Base-by-base conservation (phyloP, 1,139 yeast species). In the Yamadazyma dushanensis region DNA sequence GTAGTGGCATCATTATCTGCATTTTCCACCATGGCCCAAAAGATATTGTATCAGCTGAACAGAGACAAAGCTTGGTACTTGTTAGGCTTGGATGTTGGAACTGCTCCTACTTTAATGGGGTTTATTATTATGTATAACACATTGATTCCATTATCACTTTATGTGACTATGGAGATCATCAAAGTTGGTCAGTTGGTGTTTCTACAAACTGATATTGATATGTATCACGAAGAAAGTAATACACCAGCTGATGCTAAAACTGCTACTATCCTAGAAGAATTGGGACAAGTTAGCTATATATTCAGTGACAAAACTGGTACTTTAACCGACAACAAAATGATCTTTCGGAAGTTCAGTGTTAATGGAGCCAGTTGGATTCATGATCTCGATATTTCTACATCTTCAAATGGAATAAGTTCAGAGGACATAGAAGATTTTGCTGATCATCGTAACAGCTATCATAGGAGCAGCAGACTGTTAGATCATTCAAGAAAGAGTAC, bases 241-340 rank as follows among this genome's bases (percentile, higher is more conserved):
- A 92, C 96, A 0, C 96, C 96, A 0, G 94, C 96, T 30, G 96
- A 86, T 51, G 95, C 96, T 0, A 83, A 90, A 52, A 90, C 98
- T 0, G 96, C 97, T 0, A 87, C 97, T 0, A 89, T 92, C 48
- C 74, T 92, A 47, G 99, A 94, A 56, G 98, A 94, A 59, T 68
- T 94, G 49, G 99, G 99, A 3, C 99, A 94, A 57, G 97, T 94
- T 0, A 83, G 95, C 36, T 90, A 90, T 53, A 76, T 94, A 4
- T 94, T 94, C 57, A 86, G 96, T 45, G 99, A 94, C 59, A 94
- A 94, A 59, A 94, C 98, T 0, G 99, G 99, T 9, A 94, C 98
- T 0, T 71, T 94, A 42, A 94, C 99, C 0, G 96, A 89, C 52
- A 89, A 89, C 54, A 63, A 79, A 49, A 89, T 89, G 97, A 65